A percentile compares a stretch with the other conserved stretches of the same genome.
phyloP scores from a whole-genome alignment of 1,284 basidiomycete genomes.

The Cryptococcus wingfieldii region DNA sequence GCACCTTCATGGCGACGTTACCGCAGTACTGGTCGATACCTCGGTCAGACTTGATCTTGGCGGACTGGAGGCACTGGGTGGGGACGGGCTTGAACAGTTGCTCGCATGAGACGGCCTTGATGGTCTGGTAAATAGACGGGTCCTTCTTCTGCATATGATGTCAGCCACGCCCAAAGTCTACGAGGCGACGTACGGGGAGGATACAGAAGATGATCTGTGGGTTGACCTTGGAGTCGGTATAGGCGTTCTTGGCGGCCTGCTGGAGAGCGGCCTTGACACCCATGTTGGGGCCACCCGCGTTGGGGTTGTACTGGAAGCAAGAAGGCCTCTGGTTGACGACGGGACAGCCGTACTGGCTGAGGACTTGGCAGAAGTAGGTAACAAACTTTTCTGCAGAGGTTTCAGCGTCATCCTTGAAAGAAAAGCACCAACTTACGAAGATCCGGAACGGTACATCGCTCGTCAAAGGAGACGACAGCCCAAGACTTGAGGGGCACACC shows the following conservation, averaged over 20 bases:
- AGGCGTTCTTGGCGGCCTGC: conserved; percentile 29
- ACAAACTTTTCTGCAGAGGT: not conserved
- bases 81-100: conserved; percentile 28
- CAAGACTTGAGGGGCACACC: conserved; percentile 44
- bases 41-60: conserved; percentile 43
- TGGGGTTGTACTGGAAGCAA: conserved; percentile 4
- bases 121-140: conserved; percentile 42
- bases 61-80: conserved; percentile 46
- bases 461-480: conserved; percentile 42
- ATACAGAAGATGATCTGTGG: conserved; percentile 47
- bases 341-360: conserved; percentile 20
- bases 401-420: too few species aligned
- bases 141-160: conserved; percentile 24
- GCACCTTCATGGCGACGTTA: conserved; percentile 46
- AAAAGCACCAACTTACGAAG: not conserved
- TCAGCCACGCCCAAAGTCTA: too few species aligned
- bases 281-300: conserved; percentile 5
- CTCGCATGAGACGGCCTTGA: conserved; percentile 46
- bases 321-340: conserved; percentile 25
- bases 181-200: conserved; percentile 16
- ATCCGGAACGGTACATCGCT: conserved; percentile 6
- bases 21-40: conserved; percentile 35
- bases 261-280: conserved; percentile 25
- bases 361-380: conserved; percentile 11
- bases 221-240: conserved; percentile 26